phyloP scores from a whole-genome alignment of 768 basidiomycete genomes.

The Mycena capillaripes region DNA sequence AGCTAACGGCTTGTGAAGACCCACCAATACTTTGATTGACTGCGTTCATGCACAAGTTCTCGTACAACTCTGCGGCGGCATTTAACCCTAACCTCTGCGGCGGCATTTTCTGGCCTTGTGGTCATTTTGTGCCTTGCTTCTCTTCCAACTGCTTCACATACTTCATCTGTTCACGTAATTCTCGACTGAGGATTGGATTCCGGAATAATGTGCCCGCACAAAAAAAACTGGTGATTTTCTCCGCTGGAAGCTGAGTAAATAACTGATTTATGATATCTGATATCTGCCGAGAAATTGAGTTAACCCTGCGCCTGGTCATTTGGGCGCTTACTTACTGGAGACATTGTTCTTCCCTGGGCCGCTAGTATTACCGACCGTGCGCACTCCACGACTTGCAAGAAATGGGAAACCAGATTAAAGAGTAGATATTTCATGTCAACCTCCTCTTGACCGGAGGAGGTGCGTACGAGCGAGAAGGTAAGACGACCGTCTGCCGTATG shows the following conservation, averaged over 20 bases:
- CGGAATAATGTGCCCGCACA: constrained; percentile 95
- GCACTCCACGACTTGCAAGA: constrained; percentile 84
- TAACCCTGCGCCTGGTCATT: not conserved
- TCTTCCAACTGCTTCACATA: constrained; percentile 80
- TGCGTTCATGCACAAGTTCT: constrained; percentile 92
- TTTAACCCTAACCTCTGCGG: too few species aligned
- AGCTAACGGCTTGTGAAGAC: constrained; percentile 36
- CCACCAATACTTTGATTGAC: constrained; percentile 98
- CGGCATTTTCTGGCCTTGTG: constrained; percentile 58
- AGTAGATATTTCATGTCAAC: constrained; percentile 91
- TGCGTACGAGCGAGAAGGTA: constrained; percentile 64
- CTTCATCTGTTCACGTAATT: constrained; percentile 91
- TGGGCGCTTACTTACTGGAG: constrained; percentile 77
- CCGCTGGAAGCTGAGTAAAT: constrained; percentile 73
- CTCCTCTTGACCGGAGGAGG: constrained; percentile 51
- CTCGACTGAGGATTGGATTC: constrained; percentile 80
- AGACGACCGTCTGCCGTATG: constrained; percentile 78
- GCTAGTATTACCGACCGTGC: constrained; percentile 92
- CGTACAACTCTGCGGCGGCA: constrained; percentile 87
- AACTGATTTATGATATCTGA: constrained; percentile 89
- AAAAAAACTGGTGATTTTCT: constrained; percentile 83
- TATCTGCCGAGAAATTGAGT: constrained; percentile 71
- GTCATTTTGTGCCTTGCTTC: constrained; percentile 51
- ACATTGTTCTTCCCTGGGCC: constrained; percentile 99
- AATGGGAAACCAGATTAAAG: constrained; percentile 90